Evolutionary conservation across 1,139 yeast species (phyloP).

Genomic region (Kodamaea derodonti): DNA sequence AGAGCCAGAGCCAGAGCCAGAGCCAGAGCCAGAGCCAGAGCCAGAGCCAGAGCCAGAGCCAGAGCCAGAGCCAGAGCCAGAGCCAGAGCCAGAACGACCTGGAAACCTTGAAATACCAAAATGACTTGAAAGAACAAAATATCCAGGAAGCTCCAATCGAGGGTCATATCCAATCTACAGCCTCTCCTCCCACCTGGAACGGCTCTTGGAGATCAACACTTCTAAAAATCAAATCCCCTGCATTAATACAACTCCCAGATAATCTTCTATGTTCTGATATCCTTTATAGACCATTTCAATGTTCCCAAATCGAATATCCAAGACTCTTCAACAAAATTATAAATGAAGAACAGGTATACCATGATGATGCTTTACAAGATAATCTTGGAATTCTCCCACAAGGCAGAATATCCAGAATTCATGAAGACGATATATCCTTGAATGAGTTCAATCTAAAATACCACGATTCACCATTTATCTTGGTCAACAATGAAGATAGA

Average conservation of each 20-base stretch:
- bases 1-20: too few species aligned
- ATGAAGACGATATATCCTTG: conserved; percentile 36
- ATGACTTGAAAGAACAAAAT: too few species aligned
- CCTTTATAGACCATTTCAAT: conserved; percentile 74
- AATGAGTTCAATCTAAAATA: conserved; percentile 45
- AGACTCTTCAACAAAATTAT: conserved; percentile 45
- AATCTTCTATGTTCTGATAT: conserved; percentile 50
- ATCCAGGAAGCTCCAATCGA: too few species aligned
- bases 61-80: too few species aligned
- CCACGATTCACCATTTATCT: conserved; percentile 64
- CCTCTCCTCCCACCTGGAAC: too few species aligned
- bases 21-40: too few species aligned
- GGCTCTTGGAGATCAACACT: conserved; percentile 79
- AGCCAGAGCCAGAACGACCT: too few species aligned
- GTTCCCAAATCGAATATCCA: conserved; percentile 64
- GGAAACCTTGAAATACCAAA: too few species aligned
- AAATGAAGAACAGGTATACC: conserved; percentile 39
- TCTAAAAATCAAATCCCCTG: conserved; percentile 36
- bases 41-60: too few species aligned
- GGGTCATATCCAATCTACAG: too few species aligned
- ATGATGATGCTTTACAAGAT: conserved; percentile 19
- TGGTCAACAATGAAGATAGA: conserved; percentile 39
- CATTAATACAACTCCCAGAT: conserved; percentile 36
- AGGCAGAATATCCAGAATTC: conserved; percentile 45
- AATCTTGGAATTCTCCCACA: conserved; percentile 18